These are phyloP conservation scores for Chytriomyces hyalinus DNA, from an alignment of 192 early-diverging fungal species.

Conservation along the genomic window DNA sequence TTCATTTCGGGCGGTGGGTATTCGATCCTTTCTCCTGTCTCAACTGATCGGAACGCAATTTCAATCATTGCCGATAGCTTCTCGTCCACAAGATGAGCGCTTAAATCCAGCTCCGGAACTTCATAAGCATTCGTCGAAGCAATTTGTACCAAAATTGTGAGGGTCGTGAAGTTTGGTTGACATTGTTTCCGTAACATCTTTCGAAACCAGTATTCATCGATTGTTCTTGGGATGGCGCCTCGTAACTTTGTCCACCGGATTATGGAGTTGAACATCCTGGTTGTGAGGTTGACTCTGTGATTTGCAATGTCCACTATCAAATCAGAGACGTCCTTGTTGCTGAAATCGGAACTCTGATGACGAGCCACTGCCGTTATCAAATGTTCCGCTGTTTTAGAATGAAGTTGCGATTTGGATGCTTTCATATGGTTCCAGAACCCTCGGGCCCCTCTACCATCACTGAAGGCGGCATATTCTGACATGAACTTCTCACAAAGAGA, in stretches of 20 bases:
- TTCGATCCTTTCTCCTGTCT: neutral
- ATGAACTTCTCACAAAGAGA: neutral
- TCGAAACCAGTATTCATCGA: neutral
- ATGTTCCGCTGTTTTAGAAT: neutral
- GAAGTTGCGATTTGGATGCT: neutral
- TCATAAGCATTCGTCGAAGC: neutral
- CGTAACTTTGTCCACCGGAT: neutral
- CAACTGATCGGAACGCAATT: neutral
- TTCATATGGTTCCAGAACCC: neutral
- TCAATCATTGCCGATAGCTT: neutral
- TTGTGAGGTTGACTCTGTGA: neutral
- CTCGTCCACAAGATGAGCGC: neutral
- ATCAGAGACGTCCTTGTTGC: neutral
- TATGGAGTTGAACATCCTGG: conserved; percentile 2
- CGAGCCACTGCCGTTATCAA: neutral
- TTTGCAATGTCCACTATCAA: neutral
- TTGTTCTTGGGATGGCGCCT: neutral
- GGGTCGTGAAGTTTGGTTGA: conserved; percentile 1
- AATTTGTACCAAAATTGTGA: conserved; percentile 12
- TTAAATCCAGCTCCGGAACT: neutral
- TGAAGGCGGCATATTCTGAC: conserved; percentile 10
- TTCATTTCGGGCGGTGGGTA: neutral
- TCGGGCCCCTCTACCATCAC: neutral
- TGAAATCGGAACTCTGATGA: neutral
- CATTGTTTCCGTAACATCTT: neutral